Evolutionary conservation across 768 basidiomycete species (phyloP).

Genomic region (Hygrophoropsis aurantiaca): DNA sequence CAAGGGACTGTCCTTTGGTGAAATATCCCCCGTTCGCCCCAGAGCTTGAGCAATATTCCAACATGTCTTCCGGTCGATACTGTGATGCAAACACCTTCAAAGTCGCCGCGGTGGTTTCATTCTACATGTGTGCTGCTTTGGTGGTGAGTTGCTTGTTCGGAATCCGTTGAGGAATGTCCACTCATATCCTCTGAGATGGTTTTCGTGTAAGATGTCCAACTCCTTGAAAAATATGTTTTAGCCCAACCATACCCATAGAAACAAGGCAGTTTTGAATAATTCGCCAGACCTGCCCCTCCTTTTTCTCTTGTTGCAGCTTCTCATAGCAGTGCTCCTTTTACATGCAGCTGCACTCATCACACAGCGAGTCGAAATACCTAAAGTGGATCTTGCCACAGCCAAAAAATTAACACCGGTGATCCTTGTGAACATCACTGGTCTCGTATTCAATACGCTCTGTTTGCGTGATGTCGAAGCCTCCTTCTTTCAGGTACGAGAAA

Average conservation of each 20-base stretch:
- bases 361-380: conserved; percentile 56
- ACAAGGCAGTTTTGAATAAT: conserved; percentile 72
- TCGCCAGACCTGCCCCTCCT: conserved; percentile 65
- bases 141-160: conserved; percentile 48
- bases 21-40: conserved; percentile 1
- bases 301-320: conserved; percentile 67
- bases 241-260: conserved; percentile 38
- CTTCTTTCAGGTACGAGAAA: conserved; percentile 69
- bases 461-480: conserved; percentile 77
- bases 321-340: conserved; percentile 65
- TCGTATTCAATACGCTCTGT: conserved; percentile 80
- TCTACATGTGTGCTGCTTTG: conserved; percentile 77
- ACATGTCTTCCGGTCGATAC: conserved; percentile 17
- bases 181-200: conserved; percentile 40
- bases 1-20: background rate
- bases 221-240: background rate
- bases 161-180: conserved; percentile 2
- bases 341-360: conserved; percentile 51
- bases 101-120: conserved; percentile 70
- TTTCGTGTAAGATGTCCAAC: conserved; percentile 38
- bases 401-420: conserved; percentile 65
- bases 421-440: conserved; percentile 67
- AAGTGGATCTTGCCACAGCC: conserved; percentile 47
- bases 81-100: conserved; percentile 39
- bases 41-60: background rate